Evolutionary conservation across 768 basidiomycete species (phyloP).

Genomic region (Mycena metata): DNA sequence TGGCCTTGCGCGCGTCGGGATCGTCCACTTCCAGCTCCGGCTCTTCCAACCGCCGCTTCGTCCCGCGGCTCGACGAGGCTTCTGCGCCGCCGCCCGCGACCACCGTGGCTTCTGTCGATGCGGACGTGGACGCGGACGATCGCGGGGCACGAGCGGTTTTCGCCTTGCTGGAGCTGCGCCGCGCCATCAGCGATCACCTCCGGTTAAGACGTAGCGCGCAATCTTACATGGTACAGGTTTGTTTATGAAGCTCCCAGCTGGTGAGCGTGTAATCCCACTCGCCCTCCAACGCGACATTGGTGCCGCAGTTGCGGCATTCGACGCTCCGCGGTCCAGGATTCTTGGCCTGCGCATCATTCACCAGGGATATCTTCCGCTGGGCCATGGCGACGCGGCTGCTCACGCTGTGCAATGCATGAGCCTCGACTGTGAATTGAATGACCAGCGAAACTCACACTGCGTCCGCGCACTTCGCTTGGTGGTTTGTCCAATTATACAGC

Average conservation of each 20-base stretch:
- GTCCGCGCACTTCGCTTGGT: constrained; percentile 62
- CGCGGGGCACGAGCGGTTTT: constrained; percentile 41
- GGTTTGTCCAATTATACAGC: constrained; percentile 66
- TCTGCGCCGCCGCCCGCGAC: constrained; percentile 44
- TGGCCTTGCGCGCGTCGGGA: constrained; percentile 58
- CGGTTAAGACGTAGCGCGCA: background rate
- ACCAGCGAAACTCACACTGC: constrained; percentile 51
- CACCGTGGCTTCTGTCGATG: constrained; percentile 56
- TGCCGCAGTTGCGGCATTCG: constrained; percentile 66
- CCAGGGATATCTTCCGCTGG: constrained; percentile 70
- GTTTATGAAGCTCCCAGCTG: constrained; percentile 76
- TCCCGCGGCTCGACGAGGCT: constrained; percentile 46
- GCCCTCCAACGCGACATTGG: constrained; percentile 58
- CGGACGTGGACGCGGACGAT: constrained; percentile 51
- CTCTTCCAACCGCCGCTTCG: constrained; percentile 66
- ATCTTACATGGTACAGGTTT: constrained; percentile 54
- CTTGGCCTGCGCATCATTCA: constrained; percentile 76
- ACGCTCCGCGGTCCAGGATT: constrained; percentile 60
- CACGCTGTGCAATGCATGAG: constrained; percentile 53
- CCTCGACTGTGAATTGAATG: background rate
- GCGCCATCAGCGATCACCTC: constrained; percentile 26
- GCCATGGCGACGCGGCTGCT: constrained; percentile 71
- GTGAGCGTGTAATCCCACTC: constrained; percentile 71
- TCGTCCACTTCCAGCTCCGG: constrained; percentile 49
- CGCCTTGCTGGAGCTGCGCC: constrained; percentile 28